Conservation (phyloP, 176 grass and related monocot genomes). For the Eremochloa ophiuroides region DNA sequence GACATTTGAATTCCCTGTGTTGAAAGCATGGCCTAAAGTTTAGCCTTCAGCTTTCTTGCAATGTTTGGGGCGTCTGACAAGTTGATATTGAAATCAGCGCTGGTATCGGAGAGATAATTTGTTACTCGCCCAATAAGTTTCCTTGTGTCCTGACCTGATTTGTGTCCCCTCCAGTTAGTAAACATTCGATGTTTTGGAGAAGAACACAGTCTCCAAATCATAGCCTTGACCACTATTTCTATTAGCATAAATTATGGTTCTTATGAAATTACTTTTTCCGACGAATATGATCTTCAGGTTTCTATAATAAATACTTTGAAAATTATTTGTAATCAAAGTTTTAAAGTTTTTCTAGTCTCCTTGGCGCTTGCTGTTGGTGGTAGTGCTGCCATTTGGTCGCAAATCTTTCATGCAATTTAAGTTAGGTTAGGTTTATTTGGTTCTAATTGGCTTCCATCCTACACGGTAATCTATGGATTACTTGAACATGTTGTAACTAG, state of each 20-base stretch:
- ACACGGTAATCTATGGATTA: no score
- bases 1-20: background rate
- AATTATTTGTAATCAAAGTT: background rate
- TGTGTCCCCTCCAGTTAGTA: background rate
- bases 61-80: background rate
- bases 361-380: no score
- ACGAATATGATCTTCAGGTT: background rate
- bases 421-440: no score
- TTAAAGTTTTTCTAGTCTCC: no score
- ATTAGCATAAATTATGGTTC: background rate
- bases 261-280: background rate
- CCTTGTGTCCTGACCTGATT: background rate
- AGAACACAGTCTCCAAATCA: background rate
- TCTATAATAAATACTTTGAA: background rate
- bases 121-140: background rate
- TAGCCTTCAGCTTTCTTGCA: background rate
- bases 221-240: background rate
- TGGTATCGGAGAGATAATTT: background rate
- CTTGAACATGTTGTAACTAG: no score
- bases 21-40: background rate
- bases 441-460: no score
- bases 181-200: background rate
- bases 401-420: no score
- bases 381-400: no score
- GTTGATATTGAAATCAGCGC: background rate